phyloP scores from a whole-genome alignment of 1,139 yeast genomes.

The Yamadazyma dendronema region DNA sequence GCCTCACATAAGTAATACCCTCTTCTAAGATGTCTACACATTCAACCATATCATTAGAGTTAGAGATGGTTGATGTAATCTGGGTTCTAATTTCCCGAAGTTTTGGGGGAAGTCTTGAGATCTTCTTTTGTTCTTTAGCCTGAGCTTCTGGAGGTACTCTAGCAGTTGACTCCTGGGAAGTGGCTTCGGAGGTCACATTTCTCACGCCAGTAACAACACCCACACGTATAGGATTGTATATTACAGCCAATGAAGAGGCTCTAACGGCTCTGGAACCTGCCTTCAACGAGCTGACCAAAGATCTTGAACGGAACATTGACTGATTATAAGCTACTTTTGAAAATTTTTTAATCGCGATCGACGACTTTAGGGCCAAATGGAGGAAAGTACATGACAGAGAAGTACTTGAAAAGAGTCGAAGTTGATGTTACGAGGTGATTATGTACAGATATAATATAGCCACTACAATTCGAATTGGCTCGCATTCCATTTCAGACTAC shows the following conservation, averaged over 20 bases:
- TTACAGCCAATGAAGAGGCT: slow-evolving; percentile 2
- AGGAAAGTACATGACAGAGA: too few species aligned
- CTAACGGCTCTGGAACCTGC: neutral
- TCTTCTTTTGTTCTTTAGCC: neutral
- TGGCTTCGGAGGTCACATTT: neutral
- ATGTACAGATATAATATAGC: too few species aligned
- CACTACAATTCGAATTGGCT: too few species aligned
- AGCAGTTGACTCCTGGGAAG: slow-evolving; percentile 16
- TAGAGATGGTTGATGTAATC: slow-evolving; percentile 25
- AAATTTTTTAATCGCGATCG: slow-evolving; percentile 2
- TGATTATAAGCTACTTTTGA: neutral
- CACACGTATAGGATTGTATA: slow-evolving; percentile 15
- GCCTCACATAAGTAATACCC: slow-evolving; percentile 40
- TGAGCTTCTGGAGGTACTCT: slow-evolving; percentile 8
- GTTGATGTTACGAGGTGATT: too few species aligned
- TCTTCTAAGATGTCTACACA: slow-evolving; percentile 41
- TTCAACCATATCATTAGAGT: slow-evolving; percentile 25
- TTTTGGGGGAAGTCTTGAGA: slow-evolving; percentile 21
- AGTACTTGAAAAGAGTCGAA: too few species aligned
- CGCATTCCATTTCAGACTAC: slow-evolving; percentile 9
- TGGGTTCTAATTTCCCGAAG: slow-evolving; percentile 37
- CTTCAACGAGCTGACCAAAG: neutral
- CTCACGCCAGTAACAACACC: neutral
- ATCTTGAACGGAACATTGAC: neutral
- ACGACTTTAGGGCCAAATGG: neutral